Evolutionary conservation across 1,284 basidiomycete species (phyloP).

Genomic region (Rhodotorula sp.): DNA sequence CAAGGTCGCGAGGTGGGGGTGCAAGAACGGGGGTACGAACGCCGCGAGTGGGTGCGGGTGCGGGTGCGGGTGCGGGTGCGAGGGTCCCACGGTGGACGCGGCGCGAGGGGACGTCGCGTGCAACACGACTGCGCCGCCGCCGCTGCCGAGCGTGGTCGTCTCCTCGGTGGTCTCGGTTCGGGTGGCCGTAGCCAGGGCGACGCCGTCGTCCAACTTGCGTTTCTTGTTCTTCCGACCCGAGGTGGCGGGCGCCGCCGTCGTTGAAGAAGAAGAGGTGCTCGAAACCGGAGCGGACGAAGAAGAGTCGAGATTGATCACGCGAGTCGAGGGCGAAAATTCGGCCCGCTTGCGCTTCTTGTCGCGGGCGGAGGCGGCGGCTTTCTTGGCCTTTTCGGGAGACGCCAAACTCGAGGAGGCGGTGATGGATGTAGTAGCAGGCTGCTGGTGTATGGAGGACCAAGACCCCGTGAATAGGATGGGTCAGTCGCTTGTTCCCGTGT

Average conservation of each 20-base stretch:
- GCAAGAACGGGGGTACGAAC: constrained; percentile 11
- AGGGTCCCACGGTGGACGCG: neutral
- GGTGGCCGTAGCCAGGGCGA: neutral
- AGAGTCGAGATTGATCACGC: neutral
- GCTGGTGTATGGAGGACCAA: too few relatives aligned
- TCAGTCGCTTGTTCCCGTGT: too few relatives aligned
- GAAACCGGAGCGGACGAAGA: too few relatives aligned
- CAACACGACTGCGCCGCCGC: constrained; percentile 1
- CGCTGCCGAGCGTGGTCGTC: too few relatives aligned
- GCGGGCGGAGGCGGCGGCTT: neutral
- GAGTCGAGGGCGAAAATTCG: constrained; percentile 1
- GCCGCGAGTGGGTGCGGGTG: neutral
- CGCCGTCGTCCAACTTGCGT: constrained; percentile 17
- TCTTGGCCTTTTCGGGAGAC: neutral
- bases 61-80: neutral
- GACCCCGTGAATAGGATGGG: too few relatives aligned
- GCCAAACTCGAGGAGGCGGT: neutral
- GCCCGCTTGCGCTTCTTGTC: constrained; percentile 26
- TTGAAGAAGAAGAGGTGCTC: neutral
- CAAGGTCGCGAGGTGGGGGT: constrained; percentile 3
- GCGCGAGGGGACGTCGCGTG: constrained; percentile 8
- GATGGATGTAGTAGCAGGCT: neutral
- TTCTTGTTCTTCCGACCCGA: constrained; percentile 13
- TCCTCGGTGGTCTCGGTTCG: neutral
- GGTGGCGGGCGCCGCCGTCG: neutral